Base-by-base conservation (phyloP, 306 rosid genomes). In the Citrullus colocynthis region DNA sequence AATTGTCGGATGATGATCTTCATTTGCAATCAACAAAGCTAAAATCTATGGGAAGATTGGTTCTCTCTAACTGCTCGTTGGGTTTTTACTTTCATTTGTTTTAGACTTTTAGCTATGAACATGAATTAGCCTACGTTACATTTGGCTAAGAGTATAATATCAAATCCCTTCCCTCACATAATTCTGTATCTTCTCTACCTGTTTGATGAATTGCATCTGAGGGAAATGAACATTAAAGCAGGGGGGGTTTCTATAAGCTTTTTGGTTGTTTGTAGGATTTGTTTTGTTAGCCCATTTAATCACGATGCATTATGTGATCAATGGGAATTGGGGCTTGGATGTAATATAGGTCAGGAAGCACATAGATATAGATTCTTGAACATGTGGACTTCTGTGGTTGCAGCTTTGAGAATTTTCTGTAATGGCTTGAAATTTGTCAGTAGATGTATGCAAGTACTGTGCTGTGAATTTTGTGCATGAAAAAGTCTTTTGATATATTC, bases 131-230 rank as follows among this genome's bases (percentile, higher is more conserved):
- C 48, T 41, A 11, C 4, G 24, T 67, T 67, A 20, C 34, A 67
- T 49, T 30, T 49, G 60, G 41, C 1, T 72, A 2, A 16, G 10
- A 73, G 42, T 14, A 30, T 49, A 13, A 45, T 70, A 48, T 13
- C 39, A 45, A 70, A 24, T 70, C n/a, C 41, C 76, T 42, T 70
- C 6, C 76, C 76, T 42, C 58, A 3, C 48, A 21, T 70, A 12
- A 45, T 70, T 67, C 45, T 24, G 58, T 70, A 24, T 70, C 21
- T 11, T 45, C 60, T 72, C 77, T 48, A 71, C 76, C 58, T 28
- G 20, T 72, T 49, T 72, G 77, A 72, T 72, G 77, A 72, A 72
- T 49, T 72, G 42, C 58, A 15, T 51, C 60, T 51, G 28, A 48
- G 58, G 34, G 28, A 52, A 52, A 13, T 28, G 24, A 71, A 48